Base-by-base conservation (phyloP, 2,329 filamentous ascomycete species). In the Pseudocercospora pini-densiflorae region DNA sequence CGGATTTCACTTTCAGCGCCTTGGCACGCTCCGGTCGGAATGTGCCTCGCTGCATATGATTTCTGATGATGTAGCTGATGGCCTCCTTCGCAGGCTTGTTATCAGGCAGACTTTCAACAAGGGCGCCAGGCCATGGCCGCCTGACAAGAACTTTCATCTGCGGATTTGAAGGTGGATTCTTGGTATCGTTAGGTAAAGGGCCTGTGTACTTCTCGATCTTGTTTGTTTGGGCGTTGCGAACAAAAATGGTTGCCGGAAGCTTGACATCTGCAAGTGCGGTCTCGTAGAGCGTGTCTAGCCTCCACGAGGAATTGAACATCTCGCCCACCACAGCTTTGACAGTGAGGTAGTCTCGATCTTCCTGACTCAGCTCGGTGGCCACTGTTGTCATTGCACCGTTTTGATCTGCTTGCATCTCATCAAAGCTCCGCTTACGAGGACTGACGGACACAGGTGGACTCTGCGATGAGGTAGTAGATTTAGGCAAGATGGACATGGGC, bases 51-150 rank as follows among this genome's bases (percentile, higher is more conserved):
- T 90, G 86, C 43, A 89, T 84, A 68, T 93, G 88, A 62, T 88
- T 88, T 72, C 92, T 92, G 75, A 97, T 86, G 65, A 99, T 90
- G 78, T 99, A 99, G 65, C 91, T 97, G 72, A 97, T 82, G 5
- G 92, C 89, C 55, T 89, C 88, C 29, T 83, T 82, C 0, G 87
- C 87, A 5, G 89, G 90, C 21, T 83, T 80, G 0, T 92, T 92
- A 0, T 83, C 83, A 0, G 95, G 95, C 2, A 98, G 84, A 14
- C 78, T 80, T 16, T 85, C 77, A 10, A 93, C 81, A 63, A 84
- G 79, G 4, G 90, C 87, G 16, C 87, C 91, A 10, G 92, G 92
- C 93, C 93, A 97, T 1, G 92, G 92, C 70, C 87, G 86, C 14
- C 92, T 87, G 5, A 92, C 88, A 27, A 93, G 81, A 0, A 96